These are phyloP conservation scores for Dipteronia dyeriana DNA, from an alignment of 345 rosid species.

Conservation along the genomic window DNA sequence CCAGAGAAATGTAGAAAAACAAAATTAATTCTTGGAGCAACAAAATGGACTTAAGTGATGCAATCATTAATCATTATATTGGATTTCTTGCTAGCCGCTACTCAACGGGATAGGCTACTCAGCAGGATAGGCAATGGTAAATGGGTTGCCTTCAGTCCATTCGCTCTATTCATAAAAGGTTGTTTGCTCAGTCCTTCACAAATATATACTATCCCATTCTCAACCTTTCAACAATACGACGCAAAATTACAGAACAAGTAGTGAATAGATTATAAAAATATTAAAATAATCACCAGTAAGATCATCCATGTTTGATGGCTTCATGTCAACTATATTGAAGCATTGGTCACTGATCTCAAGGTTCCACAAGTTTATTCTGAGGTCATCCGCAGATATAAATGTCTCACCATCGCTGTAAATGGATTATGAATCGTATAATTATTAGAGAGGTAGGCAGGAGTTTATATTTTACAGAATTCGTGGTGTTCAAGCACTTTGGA, in stretches of 20 bases:
- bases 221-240: conserved; percentile 3
- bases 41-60: conserved; percentile 9
- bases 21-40: neutral
- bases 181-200: too few relatives aligned
- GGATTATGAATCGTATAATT: conserved; percentile 21
- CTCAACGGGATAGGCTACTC: neutral
- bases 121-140: neutral
- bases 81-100: neutral
- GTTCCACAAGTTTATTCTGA: conserved; percentile 74
- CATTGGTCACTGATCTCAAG: conserved; percentile 58
- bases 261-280: conserved; percentile 11
- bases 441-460: conserved; percentile 18
- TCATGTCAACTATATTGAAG: conserved; percentile 70
- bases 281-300: conserved; percentile 49
- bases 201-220: neutral
- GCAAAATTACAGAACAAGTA: neutral
- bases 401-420: conserved; percentile 67
- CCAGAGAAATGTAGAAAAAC: conserved; percentile 9
- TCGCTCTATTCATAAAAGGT: too few relatives aligned
- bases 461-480: neutral
- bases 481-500: neutral
- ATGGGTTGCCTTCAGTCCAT: neutral
- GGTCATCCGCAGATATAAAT: conserved; percentile 70
- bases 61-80: neutral
- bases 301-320: conserved; percentile 69